Evolutionary conservation across 257 asterid genomes (phyloP).

Genomic region (Datura wrightii): DNA sequence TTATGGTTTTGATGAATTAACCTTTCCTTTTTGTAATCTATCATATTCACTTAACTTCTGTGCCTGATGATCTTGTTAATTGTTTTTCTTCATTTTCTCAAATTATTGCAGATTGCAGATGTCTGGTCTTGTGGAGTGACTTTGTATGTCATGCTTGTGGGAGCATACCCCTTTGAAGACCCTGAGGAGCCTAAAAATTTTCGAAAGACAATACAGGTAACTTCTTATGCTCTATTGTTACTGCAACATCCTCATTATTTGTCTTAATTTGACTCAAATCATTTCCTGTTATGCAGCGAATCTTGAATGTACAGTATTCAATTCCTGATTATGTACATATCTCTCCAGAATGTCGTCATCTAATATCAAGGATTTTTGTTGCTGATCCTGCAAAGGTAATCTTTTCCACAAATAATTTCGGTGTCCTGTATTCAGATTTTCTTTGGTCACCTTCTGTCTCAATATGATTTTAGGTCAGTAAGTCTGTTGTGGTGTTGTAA

Average conservation of each 20-base stretch:
- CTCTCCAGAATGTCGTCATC: constrained; percentile 88
- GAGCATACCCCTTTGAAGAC: constrained; percentile 98
- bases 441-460: constrained; percentile 1
- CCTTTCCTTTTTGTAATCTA: not conserved
- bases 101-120: constrained; percentile 73
- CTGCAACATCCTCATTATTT: not conserved
- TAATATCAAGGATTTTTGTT: constrained; percentile 89
- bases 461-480: not conserved
- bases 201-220: constrained; percentile 93
- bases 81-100: constrained; percentile 15
- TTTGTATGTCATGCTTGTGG: constrained; percentile 94
- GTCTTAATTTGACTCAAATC: constrained; percentile 30
- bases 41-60: not conserved
- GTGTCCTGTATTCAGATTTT: not conserved
- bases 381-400: constrained; percentile 93
- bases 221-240: not conserved
- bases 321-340: constrained; percentile 94
- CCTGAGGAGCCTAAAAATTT: constrained; percentile 96
- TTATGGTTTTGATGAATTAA: not conserved
- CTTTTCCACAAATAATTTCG: not conserved
- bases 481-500: not conserved
- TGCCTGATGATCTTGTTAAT: constrained; percentile 4
- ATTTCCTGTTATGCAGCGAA: constrained; percentile 64
- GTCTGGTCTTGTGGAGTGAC: constrained; percentile 99
- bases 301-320: constrained; percentile 89